Conservation (phyloP, 73 alveolate species). For the Urostyla sp. region DNA sequence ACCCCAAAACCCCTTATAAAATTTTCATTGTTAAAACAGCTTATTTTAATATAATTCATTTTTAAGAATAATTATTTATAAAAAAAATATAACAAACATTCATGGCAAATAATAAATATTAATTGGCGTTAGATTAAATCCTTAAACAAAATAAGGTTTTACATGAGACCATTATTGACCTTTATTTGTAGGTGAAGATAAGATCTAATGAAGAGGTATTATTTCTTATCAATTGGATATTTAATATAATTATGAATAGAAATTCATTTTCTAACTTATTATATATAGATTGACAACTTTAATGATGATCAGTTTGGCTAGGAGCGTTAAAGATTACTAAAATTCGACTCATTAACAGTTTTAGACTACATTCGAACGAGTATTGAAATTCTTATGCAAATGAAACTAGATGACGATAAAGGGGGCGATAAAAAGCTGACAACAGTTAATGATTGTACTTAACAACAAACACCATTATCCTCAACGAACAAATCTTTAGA, state of each 20-base stretch:
- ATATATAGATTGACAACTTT: conserved; percentile 43
- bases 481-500: conserved; percentile 38
- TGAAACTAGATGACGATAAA: conserved; percentile 49
- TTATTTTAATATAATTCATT: too few relatives aligned
- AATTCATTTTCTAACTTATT: not conserved
- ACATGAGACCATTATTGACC: conserved; percentile 37
- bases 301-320: conserved; percentile 32
- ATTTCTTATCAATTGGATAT: too few relatives aligned
- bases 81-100: too few relatives aligned
- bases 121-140: conserved; percentile 40
- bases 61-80: too few relatives aligned
- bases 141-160: conserved; percentile 7
- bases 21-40: too few relatives aligned
- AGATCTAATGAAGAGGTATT: conserved; percentile 54
- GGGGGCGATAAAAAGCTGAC: conserved; percentile 1
- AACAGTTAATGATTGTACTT: not conserved
- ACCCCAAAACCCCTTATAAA: too few relatives aligned
- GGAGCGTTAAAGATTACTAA: conserved; percentile 21
- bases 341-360: conserved; percentile 36
- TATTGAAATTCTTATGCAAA: conserved; percentile 47
- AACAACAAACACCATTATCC: conserved; percentile 7
- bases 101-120: too few relatives aligned
- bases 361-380: conserved; percentile 56
- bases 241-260: too few relatives aligned
- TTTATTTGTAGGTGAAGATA: conserved; percentile 34